These are phyloP conservation scores for Gossypium anomalum DNA, from an alignment of 345 rosid genomes.

Conservation along the genomic window DNA sequence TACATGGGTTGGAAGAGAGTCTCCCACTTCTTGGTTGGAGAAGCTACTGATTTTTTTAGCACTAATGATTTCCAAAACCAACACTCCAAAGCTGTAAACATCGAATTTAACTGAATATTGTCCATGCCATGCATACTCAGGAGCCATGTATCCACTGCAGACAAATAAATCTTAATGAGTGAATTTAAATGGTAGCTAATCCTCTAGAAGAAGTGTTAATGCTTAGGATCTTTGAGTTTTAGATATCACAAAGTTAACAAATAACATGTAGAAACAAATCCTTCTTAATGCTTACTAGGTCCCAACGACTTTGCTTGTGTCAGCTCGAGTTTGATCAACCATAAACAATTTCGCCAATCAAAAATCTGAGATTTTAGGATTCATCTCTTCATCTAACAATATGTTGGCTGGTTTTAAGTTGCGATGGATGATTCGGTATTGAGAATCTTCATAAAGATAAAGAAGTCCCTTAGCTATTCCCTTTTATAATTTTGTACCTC, in stretches of 20 bases:
- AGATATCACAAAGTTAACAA: neutral
- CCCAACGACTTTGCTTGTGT: neutral
- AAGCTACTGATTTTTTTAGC: constrained; percentile 29
- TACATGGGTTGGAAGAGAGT: neutral
- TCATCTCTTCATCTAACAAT: neutral
- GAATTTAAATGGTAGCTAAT: neutral
- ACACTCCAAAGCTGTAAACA: constrained; percentile 45
- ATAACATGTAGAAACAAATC: neutral
- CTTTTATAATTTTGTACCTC: neutral
- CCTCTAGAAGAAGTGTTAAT: no score
- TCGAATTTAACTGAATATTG: constrained; percentile 46
- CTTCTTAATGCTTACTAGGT: neutral
- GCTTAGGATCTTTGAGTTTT: neutral
- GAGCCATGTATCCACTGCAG: constrained; percentile 18
- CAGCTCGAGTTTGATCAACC: neutral
- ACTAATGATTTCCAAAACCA: constrained; percentile 18
- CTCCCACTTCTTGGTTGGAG: neutral
- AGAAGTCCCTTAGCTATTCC: neutral
- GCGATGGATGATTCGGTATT: constrained; percentile 1
- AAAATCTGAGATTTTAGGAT: neutral
- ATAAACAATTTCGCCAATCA: neutral
- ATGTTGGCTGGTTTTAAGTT: neutral
- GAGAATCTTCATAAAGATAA: neutral
- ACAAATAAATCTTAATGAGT: neutral
- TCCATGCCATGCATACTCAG: constrained; percentile 42